Conservation (phyloP, 129 eudicot species). For the Chrysanthemum lavandulifolium region DNA sequence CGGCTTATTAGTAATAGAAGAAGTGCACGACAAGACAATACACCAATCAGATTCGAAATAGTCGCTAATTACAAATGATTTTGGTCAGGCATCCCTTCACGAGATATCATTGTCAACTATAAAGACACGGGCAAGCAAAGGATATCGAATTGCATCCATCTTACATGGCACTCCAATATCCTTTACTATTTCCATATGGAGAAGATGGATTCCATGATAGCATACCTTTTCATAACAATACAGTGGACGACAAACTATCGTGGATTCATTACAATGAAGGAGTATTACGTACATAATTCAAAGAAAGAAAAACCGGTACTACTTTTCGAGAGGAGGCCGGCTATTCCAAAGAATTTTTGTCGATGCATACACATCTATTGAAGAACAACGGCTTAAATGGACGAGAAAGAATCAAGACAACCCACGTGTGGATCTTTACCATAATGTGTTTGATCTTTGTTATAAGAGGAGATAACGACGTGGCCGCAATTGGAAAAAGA, state of each 20-base stretch:
- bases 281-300: no score
- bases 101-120: neutral
- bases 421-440: neutral
- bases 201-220: neutral
- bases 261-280: neutral
- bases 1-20: neutral
- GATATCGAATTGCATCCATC: neutral
- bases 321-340: neutral
- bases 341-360: neutral
- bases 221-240: no score
- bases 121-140: neutral
- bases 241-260: neutral
- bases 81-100: neutral
- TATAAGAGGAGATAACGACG: neutral
- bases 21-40: neutral
- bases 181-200: neutral
- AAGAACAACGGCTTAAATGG: neutral
- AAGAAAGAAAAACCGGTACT: neutral
- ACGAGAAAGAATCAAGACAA: neutral
- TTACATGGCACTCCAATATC: neutral
- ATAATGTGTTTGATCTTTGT: neutral
- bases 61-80: neutral
- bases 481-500: neutral
- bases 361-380: neutral
- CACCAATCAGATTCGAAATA: neutral